These are phyloP conservation scores for Mycosarcoma maydis DNA, from an alignment of 1,284 basidiomycete genomes.

Conservation along the genomic window DNA sequence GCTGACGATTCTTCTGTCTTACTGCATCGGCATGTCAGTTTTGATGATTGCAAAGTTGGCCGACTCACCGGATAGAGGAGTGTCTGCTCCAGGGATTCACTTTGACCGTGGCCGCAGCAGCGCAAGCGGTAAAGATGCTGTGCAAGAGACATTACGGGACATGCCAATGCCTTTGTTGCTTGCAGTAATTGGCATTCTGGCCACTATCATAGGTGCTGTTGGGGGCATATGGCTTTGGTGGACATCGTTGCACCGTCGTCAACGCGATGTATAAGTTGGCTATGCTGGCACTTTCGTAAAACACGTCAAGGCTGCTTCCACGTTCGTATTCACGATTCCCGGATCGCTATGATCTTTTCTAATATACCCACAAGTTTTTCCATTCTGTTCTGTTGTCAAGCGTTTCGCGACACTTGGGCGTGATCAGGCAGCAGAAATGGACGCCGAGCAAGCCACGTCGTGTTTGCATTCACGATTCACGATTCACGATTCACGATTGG, in stretches of 20 bases:
- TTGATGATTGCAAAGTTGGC: constrained; percentile 8
- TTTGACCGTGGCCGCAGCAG: constrained; percentile 1
- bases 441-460: no score
- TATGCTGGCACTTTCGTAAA: no score
- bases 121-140: not conserved
- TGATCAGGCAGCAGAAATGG: no score
- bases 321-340: no score
- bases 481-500: no score
- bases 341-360: no score
- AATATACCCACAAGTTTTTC: no score
- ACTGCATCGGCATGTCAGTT: not conserved
- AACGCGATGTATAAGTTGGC: no score
- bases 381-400: no score
- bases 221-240: not conserved
- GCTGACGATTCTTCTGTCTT: constrained; percentile 2
- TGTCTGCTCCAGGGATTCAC: constrained; percentile 23
- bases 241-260: not conserved
- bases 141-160: constrained; percentile 15
- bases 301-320: no score
- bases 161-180: constrained; percentile 11
- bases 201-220: not conserved
- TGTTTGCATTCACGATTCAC: no score
- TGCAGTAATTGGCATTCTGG: not conserved
- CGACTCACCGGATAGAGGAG: constrained; percentile 5
- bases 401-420: no score